phyloP scores from a whole-genome alignment of 345 rosid species.

The Cochlearia excelsa region DNA sequence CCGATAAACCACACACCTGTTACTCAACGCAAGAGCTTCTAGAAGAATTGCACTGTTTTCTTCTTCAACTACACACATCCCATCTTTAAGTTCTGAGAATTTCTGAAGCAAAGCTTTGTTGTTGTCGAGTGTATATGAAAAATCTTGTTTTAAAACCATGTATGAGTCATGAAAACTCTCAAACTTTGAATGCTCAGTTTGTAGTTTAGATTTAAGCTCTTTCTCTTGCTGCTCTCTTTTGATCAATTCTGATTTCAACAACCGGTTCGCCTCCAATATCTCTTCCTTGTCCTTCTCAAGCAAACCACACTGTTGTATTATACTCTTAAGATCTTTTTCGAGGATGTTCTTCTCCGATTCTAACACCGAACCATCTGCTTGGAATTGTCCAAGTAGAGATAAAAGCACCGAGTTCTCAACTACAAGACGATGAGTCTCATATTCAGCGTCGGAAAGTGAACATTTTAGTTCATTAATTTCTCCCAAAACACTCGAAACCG shows the following conservation, averaged over 20 bases:
- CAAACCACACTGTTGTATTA: constrained; percentile 32
- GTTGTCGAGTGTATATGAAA: constrained; percentile 43
- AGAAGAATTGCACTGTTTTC: constrained; percentile 50
- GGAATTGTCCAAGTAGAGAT: constrained; percentile 51
- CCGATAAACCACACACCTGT: constrained; percentile 49
- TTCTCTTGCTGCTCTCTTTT: constrained; percentile 44
- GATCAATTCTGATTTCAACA: constrained; percentile 50
- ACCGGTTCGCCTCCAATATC: constrained; percentile 51
- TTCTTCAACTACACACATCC: constrained; percentile 51
- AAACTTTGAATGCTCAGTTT: constrained; percentile 40
- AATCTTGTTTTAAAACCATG: constrained; percentile 49
- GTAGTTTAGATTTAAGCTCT: constrained; percentile 42
- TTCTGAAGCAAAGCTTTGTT: constrained; percentile 46
- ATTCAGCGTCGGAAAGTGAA: constrained; percentile 48
- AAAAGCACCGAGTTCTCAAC: constrained; percentile 75
- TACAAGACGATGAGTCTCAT: constrained; percentile 58
- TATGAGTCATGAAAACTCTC: constrained; percentile 47
- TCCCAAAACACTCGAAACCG: constrained; percentile 51
- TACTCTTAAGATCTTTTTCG: constrained; percentile 42
- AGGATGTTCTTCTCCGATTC: constrained; percentile 47
- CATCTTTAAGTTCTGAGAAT: constrained; percentile 45
- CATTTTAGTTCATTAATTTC: constrained; percentile 52
- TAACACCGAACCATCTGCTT: constrained; percentile 49
- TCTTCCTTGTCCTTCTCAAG: constrained; percentile 52
- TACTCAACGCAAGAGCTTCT: constrained; percentile 51